A percentile compares a stretch with the other conserved stretches of the same genome.
phyloP scores from a whole-genome alignment of 805 yeast genomes.

The Wickerhamomyces ciferrii region DNA sequence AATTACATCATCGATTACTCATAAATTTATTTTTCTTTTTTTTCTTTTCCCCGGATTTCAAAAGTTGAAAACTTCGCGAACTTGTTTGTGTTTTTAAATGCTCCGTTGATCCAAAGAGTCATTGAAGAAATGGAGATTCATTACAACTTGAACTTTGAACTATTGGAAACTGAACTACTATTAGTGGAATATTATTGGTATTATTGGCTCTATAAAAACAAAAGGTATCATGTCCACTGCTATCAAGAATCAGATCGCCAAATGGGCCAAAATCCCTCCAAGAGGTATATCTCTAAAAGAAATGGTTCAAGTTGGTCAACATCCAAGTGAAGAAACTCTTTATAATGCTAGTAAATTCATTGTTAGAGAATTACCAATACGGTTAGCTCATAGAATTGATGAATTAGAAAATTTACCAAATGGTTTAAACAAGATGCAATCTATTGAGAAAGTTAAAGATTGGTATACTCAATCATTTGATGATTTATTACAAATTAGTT shows the following conservation, averaged over 20 bases:
- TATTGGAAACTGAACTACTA: background rate
- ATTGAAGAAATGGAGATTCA: no score
- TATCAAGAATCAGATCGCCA: constrained; percentile 20
- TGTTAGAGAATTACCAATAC: constrained; percentile 80
- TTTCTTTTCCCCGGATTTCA: constrained; percentile 2
- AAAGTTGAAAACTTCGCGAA: no score
- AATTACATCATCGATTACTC: no score
- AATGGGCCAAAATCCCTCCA: constrained; percentile 68
- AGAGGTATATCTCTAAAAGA: constrained; percentile 81
- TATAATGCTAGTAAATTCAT: constrained; percentile 82
- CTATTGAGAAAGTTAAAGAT: constrained; percentile 69
- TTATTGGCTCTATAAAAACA: no score
- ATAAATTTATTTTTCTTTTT: no score
- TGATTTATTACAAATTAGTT: constrained; percentile 55
- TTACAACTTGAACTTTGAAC: no score
- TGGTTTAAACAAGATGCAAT: constrained; percentile 67
- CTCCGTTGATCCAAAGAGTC: background rate
- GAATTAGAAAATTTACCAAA: constrained; percentile 79
- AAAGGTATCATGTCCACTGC: constrained; percentile 1
- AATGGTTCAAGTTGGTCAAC: constrained; percentile 87
- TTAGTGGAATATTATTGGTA: no score
- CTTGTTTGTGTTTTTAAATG: no score
- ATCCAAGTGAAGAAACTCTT: constrained; percentile 71
- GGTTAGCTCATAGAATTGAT: constrained; percentile 80
- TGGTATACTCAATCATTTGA: constrained; percentile 93